Base-by-base conservation (phyloP, 768 basidiomycete genomes). In the Lenzites betulinus region DNA sequence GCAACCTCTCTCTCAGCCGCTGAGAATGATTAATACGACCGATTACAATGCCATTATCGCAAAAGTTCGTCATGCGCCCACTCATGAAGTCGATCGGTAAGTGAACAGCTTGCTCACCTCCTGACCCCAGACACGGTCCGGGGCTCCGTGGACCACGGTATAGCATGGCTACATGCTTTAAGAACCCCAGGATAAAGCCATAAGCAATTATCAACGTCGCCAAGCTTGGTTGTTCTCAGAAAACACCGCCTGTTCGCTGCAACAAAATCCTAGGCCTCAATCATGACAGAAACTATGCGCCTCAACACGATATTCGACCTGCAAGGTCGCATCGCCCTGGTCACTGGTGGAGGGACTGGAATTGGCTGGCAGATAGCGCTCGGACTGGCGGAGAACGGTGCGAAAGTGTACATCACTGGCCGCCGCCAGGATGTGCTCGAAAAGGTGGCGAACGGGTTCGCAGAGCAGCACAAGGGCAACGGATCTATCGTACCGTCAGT, bases 351-450 rank as follows among this genome's bases (percentile, higher is more conserved):
- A 8, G 81, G 79, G n/a, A 80, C 78, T 2, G 80, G 81, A 22
- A 84, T 83, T 51, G 83, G 83, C 33, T 71, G 86, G 59, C 85
- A 87, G 83, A 91, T 91, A 57, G 77, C 89, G 9, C 78, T 80
- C 54, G 90, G 89, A 5, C 79, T 93, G 13, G 91, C 90, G 16
- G 80, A 86, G 28, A 88, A 86, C 66, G 90, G 91, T 1, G 90
- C 91, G 15, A 88, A 84, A 64, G 90, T 92, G 16, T 93, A 93
- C 68, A 89, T 93, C 66, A 87, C 85, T 2, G 88, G 89, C 18
- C 78, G 91, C 39, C 81, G 92, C 47, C 71, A 79, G 48, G 83
- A 87, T 5, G 84, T 89, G 2, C 78, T 93, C 22, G 78, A 88
- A 67, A 81, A 77, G 62, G 77, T 81, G 16, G 76, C 62, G 5